Base-by-base conservation (phyloP, 73 alveolate genomes). In the Stentor roeselii region DNA sequence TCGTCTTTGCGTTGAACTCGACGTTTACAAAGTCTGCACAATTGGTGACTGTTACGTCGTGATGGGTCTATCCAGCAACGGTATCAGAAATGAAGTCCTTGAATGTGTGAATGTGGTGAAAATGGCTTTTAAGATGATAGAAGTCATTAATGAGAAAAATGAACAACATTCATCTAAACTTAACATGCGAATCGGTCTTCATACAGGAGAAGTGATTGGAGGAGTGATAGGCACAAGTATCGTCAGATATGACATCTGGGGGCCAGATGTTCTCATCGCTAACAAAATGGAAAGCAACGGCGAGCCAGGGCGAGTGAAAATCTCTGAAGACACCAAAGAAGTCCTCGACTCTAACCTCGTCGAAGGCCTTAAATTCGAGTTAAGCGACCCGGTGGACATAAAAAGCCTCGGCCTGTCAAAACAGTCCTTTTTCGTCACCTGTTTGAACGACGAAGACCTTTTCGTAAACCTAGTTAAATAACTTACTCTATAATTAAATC, bases 1-100 rank as follows among this genome's bases (percentile, higher is more conserved):
- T 85, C 90, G 92, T 87, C 96, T 96, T 59, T 93, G 98, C 74
- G 94, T 90, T 34, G 88, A 89, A 32, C 87, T 95, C 40, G 90
- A 96, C 59, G 98, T 97, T 3, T 90, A 88, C 60, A 91, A 89
- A 85, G 88, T 88, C 0, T 91, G 89, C 76, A 91, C 97, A 21
- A 91, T 91, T 3, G 96, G 96, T 32, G 96, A 91, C 88, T 91
- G 96, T 59, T 91, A 91, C 75, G 96, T 91, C 27, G 96, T 91
- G 31, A 88, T 91, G 90, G 95, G 96, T 37, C 86, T 85, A 59
- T 82, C 85, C 39, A 91, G 93, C 2, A 88, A 88, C 83, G 95
- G 86, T 83, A 92, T 84, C 78, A 85, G 95, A 90, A 86, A 91
- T 83, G 78, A 74, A 77, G 76, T 80, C 60, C 94, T 85, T 41